Evolutionary conservation across 2,329 filamentous ascomycete genomes (phyloP), one percentile per base, ranked within the genome.

Genomic region (Pseudocercospora crystallina): DNA sequence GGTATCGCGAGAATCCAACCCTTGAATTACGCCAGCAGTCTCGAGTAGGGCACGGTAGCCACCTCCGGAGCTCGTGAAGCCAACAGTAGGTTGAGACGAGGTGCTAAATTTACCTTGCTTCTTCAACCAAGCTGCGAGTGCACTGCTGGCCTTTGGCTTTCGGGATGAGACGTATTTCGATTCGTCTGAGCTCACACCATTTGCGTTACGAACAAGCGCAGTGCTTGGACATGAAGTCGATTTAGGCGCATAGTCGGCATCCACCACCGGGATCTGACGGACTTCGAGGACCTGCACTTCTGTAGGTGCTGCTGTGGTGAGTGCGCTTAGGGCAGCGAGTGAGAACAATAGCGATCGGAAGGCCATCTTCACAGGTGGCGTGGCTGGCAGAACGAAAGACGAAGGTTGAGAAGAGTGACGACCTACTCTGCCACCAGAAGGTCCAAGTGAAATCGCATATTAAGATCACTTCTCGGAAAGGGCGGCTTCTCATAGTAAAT

Each of bases 1-100:
- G 49, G 69, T 71, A 44, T 77, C 74, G 45, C 75, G 67, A 5
- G 30, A 57, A 63, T 78, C 76, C 13, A 77, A 62, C 2, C 62
- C 73, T 58, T 76, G 69, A 20, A 77, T 57, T 1, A 76, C 70
- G 34, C 73, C 73, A 20, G 67, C 68, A 35, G 64, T 65, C 20
- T 60, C 59, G 5, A 77, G 66, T 31, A 75, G 59, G 32, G 73
- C 65, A 42, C 74, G 66, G 40, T 71, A 71, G 8, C 74, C 72
- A 44, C 74, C 74, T 35, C 74, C 74, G 47, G 71, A 73, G 8
- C 67, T 68, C 0, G 73, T 66, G 47, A 78, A 61, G 20, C 66
- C 74, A 43, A 77, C 62, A 2, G 65, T 65, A 5, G 75, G 75
- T 9, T 73, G 62, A n/a, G 65, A 63, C 12, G 52, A 51, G 12